Base-by-base conservation (phyloP, 768 basidiomycete species). In the Lactarius quietus region DNA sequence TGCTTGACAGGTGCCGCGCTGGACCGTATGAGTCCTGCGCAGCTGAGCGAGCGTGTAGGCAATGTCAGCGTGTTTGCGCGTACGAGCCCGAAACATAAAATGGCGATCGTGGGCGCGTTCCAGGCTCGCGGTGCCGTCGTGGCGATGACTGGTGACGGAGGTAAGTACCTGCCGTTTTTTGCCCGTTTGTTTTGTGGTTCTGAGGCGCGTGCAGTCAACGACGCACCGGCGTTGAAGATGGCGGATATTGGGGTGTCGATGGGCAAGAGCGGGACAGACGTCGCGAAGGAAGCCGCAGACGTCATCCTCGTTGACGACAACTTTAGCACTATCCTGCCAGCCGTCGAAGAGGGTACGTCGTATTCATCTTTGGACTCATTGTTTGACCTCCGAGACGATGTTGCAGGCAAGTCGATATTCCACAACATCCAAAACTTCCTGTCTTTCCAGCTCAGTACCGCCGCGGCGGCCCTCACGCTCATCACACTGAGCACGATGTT, bases 361-460 rank as follows among this genome's bases (percentile, higher is more conserved):
- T 56, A 26, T 48, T 62, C 31, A 2, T 41, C 35, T 10, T 48
- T 20, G 18, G 53, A 8, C 29, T 6, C 29, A 20, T 33, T 26
- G 12, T 38, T 64, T 64, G 58, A 68, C 63, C 20, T 51, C 64
- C 65, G 57, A 3, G 67, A 14, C 52, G 59, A n/a, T 48, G 52
- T 20, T 31, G 17, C 17, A 90, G 92, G 92, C 64, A 94, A 97
- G 89, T 92, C 93, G 3, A 98, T 98, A 71, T 98, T 98, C 76
- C 93, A 98, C 78, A 98, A 98, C 72, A 96, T 98, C 72, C 96
- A 98, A 75, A 97, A 97, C 75, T 98, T 98, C 82, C 78, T 98
- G 62, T 86, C 92, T 48, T 98, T 98, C 84, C 95, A 98, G 76
- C 85, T 98, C 20, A 95, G 93, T 70, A 98, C 96, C 3, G 96